Evolutionary conservation across 139 green algal genomes (phyloP).

Genomic region (Picochlorum sp.): DNA sequence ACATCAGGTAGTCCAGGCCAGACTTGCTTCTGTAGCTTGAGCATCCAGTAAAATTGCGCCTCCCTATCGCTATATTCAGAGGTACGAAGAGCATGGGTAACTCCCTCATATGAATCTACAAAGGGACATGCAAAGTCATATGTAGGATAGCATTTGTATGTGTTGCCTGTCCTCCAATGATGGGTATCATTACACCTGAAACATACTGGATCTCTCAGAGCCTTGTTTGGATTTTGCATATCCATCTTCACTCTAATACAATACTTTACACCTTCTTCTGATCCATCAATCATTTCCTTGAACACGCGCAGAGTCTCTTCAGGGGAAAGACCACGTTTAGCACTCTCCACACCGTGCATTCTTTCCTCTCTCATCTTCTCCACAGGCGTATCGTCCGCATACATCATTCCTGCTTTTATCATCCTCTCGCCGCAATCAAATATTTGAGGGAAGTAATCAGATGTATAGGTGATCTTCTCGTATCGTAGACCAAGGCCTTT

Average conservation of each 20-base stretch:
- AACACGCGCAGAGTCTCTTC: constrained; percentile 82
- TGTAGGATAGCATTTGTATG: constrained; percentile 95
- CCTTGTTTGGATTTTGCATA: constrained; percentile 63
- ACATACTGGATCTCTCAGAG: constrained; percentile 87
- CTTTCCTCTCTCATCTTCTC: constrained; percentile 87
- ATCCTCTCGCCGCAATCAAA: constrained; percentile 64
- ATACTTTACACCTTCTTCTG: constrained; percentile 50
- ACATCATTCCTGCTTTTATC: constrained; percentile 83
- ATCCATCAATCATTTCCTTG: constrained; percentile 84
- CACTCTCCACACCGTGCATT: constrained; percentile 67
- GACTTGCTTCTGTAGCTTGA: constrained; percentile 59
- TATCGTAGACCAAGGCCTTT: constrained; percentile 66
- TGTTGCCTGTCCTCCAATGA: constrained; percentile 83
- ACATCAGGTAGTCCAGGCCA: constrained; percentile 67
- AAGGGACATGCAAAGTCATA: constrained; percentile 98
- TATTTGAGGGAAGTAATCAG: constrained; percentile 76
- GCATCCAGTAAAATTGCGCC: constrained; percentile 81
- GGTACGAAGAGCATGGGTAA: constrained; percentile 93
- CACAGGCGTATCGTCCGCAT: constrained; percentile 88
- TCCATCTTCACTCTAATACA: constrained; percentile 91
- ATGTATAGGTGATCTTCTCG: constrained; percentile 79
- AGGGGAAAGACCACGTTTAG: constrained; percentile 43
- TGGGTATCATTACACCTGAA: constrained; percentile 86
- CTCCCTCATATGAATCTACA: constrained; percentile 85
- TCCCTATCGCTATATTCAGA: constrained; percentile 89